phyloP scores from a whole-genome alignment of 139 green algal genomes.

The Marvania coccoides region DNA sequence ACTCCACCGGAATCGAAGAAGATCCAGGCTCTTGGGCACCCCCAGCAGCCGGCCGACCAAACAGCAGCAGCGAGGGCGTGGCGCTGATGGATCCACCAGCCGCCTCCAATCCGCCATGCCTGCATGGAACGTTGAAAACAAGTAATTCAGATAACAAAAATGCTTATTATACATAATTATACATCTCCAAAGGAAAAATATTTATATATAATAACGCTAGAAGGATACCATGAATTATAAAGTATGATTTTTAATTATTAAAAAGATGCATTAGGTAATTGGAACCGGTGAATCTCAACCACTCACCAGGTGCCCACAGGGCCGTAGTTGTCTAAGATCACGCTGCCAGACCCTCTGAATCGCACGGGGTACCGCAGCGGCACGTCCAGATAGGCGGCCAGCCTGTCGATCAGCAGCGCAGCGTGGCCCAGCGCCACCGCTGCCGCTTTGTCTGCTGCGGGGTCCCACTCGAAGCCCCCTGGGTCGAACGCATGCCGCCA shows the following conservation, averaged over 20 bases:
- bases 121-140: no score
- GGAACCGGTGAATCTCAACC: no score
- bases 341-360: constrained; percentile 33
- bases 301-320: constrained; percentile 9
- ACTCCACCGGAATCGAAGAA: neutral
- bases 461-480: neutral
- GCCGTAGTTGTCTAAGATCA: constrained; percentile 34
- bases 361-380: constrained; percentile 57
- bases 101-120: no score
- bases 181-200: no score
- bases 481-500: constrained; percentile 15
- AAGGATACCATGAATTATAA: no score
- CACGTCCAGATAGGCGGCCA: constrained; percentile 51
- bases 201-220: no score
- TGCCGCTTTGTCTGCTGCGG: constrained; percentile 23
- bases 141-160: no score
- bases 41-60: neutral
- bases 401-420: constrained; percentile 41
- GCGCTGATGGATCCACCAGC: no score
- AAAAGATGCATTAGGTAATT: no score
- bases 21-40: neutral
- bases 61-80: no score
- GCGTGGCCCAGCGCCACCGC: constrained; percentile 50
- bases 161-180: no score
- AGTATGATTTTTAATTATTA: no score